Evolutionary conservation across 495 filamentous ascomycete genomes (phyloP), one percentile per base, ranked within the genome.

Genomic region (Tuber calosporum): DNA sequence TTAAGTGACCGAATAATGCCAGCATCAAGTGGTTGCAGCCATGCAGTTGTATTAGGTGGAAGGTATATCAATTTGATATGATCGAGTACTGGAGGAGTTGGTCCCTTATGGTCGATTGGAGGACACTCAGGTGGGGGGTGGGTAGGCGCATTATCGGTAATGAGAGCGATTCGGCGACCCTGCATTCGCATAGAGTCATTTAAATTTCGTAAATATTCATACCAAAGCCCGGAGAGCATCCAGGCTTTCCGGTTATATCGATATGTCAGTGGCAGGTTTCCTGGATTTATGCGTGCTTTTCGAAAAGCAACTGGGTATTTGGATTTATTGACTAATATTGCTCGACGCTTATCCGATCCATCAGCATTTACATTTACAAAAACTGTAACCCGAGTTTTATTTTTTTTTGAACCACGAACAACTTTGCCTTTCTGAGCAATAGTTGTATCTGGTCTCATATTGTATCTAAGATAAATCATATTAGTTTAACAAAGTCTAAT

Each of bases 71-170:
- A 30, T 0, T 38, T 70, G 20, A 74, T 69, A 15, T 77, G 53
- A 9, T 68, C 66, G 5, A 78, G 75, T 45, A 74, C 66, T 0
- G 76, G 74, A 26, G 81, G 73, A 1, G 72, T 37, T 11, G 73
- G 73, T 0, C 73, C 73, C 30, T 1, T 7, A 37, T 66, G 67
- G 6, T 70, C 67, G 20, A 67, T 2, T 7, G 73, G 68, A 22
- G 68, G 45, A 1, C 73, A 42, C 67, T 68, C 4, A 17, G 74
- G 79, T 41, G 39, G 53, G 20, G 77, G 37, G 72, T 83, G 76
- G 20, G 80, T 78, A 26, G 80, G 79, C 53, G 80, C 78, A 34
- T n/a, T n/a, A n/a, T n/a, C n/a, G n/a, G n/a, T n/a, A n/a, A n/a
- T n/a, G n/a, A n/a, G n/a, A n/a, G n/a, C n/a, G n/a, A n/a, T n/a